Base-by-base conservation (phyloP, 257 asterid genomes). In the Cordia subcordata region DNA sequence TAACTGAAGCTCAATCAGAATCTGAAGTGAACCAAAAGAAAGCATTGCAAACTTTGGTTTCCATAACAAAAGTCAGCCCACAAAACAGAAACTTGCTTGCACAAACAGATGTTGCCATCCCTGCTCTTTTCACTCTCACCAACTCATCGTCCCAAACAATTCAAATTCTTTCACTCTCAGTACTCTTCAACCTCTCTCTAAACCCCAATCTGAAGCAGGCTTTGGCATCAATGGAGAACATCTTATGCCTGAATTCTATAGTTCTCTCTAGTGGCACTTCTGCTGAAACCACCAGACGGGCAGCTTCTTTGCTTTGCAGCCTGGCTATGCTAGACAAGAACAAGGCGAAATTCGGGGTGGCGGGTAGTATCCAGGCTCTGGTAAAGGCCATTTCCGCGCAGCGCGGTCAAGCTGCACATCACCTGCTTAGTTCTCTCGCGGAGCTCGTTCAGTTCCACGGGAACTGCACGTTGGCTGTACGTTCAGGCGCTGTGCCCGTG, bases 381-480 rank as follows among this genome's bases (percentile, higher is more conserved):
- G 68, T 86, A 61, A 73, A 63, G 35, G 85, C 87, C 5, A 72
- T 85, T 10, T 76, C 76, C 20, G 73, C 71, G 22, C 77, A 79
- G 0, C 49, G 68, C 9, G 46, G 67, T 54, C 78, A 81, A 19
- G 81, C 90, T 46, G 51, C 81, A 3, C 90, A 85, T 68, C 86
- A 85, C 63, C 82, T 85, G 37, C 95, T 88, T 37, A 82, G 88
- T 68, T 63, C 88, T 19, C 70, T 88, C 40, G 83, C 87, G 10
- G 96, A 88, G 68, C 80, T 85, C n/a, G 90, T 82, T 59, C 95
- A 82, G 60, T 85, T 85, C 66, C 96, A 85, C 4, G 95, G 96
- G 37, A 88, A 88, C 66, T 88, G 96, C 80, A 88, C 90, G 9
- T 8, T 85, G 66, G 95, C 95, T 0, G 94, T 88, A 10, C 72